These are phyloP conservation scores for Ogataea polymorpha DNA, from an alignment of 805 yeast genomes.

Conservation along the genomic window DNA sequence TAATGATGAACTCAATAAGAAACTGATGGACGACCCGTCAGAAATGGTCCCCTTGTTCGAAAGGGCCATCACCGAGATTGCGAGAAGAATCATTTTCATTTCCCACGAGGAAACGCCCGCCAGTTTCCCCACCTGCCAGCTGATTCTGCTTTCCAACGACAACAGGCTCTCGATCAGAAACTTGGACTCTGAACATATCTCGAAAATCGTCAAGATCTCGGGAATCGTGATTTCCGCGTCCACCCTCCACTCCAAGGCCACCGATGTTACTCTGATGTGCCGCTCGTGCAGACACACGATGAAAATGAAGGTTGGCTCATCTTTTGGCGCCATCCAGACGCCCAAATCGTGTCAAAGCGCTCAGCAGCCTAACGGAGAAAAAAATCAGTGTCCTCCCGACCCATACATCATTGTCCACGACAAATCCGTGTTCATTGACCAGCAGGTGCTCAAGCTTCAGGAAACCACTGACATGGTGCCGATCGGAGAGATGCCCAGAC, in stretches of 20 bases:
- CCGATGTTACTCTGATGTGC: slow-evolving; percentile 79
- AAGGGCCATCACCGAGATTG: slow-evolving; percentile 78
- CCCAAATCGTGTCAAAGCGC: slow-evolving; percentile 67
- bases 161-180: slow-evolving; percentile 72
- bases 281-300: slow-evolving; percentile 81
- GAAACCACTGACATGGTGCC: slow-evolving; percentile 99
- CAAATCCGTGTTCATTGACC: slow-evolving; percentile 89
- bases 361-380: slow-evolving; percentile 47
- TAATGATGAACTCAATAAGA: slow-evolving; percentile 85
- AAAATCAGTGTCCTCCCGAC: slow-evolving; percentile 75
- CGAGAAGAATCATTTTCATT: slow-evolving; percentile 62
- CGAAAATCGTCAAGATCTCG: slow-evolving; percentile 84
- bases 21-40: slow-evolving; percentile 78
- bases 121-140: slow-evolving; percentile 77
- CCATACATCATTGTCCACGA: slow-evolving; percentile 94
- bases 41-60: slow-evolving; percentile 87
- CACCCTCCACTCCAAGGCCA: slow-evolving; percentile 83
- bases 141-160: slow-evolving; percentile 71
- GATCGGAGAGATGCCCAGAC: slow-evolving; percentile 98
- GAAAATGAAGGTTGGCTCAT: slow-evolving; percentile 56
- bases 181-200: slow-evolving; percentile 80
- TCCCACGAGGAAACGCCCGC: slow-evolving; percentile 49
- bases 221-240: slow-evolving; percentile 94
- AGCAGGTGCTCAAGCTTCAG: slow-evolving; percentile 88
- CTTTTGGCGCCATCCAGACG: slow-evolving; percentile 66